Conservation (phyloP, 495 filamentous ascomycete species). For the Aspergillus cristatus region DNA sequence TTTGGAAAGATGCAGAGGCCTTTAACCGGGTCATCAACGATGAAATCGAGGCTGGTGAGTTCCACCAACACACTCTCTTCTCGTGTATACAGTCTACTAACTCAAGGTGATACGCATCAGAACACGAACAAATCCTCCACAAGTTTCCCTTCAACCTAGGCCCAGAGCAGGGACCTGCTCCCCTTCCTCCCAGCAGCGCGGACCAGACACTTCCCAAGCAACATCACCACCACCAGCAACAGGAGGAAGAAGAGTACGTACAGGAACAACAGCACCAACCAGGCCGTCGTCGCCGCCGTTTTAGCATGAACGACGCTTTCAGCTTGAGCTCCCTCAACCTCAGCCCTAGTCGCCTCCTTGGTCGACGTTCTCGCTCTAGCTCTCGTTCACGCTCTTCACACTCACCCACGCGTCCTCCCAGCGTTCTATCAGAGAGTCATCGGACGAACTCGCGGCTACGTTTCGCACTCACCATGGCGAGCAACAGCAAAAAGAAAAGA, state of each 20-base stretch:
- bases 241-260: too few species aligned
- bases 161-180: slow-evolving; percentile 7
- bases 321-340: background rate
- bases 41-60: slow-evolving; percentile 13
- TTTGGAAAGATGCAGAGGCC: slow-evolving; percentile 22
- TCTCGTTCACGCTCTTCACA: slow-evolving; percentile 7
- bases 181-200: background rate
- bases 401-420: too few species aligned
- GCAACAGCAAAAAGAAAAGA: background rate
- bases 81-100: background rate
- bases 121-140: slow-evolving; percentile 13
- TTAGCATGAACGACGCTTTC: slow-evolving; percentile 20
- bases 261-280: background rate
- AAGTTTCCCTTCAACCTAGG: slow-evolving; percentile 25
- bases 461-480: slow-evolving; percentile 4
- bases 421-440: background rate
- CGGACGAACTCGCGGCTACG: slow-evolving; percentile 11
- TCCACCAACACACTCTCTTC: background rate
- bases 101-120: slow-evolving; percentile 1
- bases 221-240: background rate
- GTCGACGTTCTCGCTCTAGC: slow-evolving; percentile 6
- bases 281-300: slow-evolving; percentile 14
- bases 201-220: background rate
- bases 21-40: slow-evolving; percentile 11
- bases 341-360: slow-evolving; percentile 3